Evolutionary conservation across 2,329 filamentous ascomycete species (phyloP), one percentile per base, ranked within the genome.

Genomic region (Xylariaceae sp.): DNA sequence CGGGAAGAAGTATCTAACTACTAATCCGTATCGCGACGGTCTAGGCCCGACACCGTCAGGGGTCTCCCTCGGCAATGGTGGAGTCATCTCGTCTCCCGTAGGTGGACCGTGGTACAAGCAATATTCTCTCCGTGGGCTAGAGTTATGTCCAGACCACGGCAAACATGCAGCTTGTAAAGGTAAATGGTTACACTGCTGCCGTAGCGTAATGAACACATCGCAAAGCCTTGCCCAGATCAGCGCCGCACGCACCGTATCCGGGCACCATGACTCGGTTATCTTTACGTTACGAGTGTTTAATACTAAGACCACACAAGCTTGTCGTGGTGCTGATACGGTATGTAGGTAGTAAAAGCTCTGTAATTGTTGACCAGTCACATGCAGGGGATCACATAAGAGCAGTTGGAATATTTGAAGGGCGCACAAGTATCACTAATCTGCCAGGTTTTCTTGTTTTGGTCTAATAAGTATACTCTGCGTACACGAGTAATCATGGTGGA

Each of bases 21-120:
- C 31, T 19, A 39, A 19, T 6, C 45, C 49, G 29, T 28, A 40
- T 51, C 16, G 17, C 36, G 21, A 56, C 17, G 54, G 58, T 62
- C 61, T 63, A 63, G 61, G 36, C 61, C 58, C 49, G 34, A 26
- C 34, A 23, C 17, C 36, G 39, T 26, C 53, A 58, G 46, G 55
- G 53, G 36, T 52, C 47, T 36, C 40, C 24, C 41, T 60, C 48
- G 40, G 43, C 52, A 44, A 14, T 16, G 40, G 60, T 60, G 53
- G 57, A 54, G 55, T 40, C 34, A 37, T 24, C 29, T 33, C 33
- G 54, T 56, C 43, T 19, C 24, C 46, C 36, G 29, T 33, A 19
- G 31, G 33, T 44, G 36, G 29, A 29, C 46, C 46, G 33, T 33
- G 28, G 46, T 37, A 37, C 51, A 34, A 31, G 12, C 21, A 2